A percentile compares a stretch with the other conserved stretches of the same genome.
These are phyloP conservation scores for Bipolaris zeicola DNA, from an alignment of 2,329 filamentous ascomycete species.

Conservation along the genomic window DNA sequence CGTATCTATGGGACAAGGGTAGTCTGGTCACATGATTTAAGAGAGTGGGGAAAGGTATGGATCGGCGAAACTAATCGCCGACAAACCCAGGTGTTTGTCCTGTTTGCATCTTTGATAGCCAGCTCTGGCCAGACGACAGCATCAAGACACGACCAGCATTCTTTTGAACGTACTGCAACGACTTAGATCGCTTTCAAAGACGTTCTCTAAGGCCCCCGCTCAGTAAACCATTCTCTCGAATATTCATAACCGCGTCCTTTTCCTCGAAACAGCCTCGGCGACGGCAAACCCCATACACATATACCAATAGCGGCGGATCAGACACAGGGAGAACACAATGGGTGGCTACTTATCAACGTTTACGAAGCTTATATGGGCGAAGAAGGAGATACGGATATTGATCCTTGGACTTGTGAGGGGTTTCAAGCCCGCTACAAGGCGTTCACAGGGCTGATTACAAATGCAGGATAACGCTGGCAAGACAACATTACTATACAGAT, in stretches of 20 bases:
- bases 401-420: slow-evolving; percentile 84
- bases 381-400: slow-evolving; percentile 97
- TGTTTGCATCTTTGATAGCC: slow-evolving; percentile 31
- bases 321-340: slow-evolving; percentile 33
- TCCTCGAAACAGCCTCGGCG: slow-evolving; percentile 1
- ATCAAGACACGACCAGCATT: slow-evolving; percentile 10
- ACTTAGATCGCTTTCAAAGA: not conserved
- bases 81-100: slow-evolving; percentile 22
- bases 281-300: slow-evolving; percentile 23
- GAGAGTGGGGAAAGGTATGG: not conserved
- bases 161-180: not conserved
- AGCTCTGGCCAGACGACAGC: slow-evolving; percentile 34
- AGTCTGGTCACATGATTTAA: not conserved
- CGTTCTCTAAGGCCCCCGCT: no score
- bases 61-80: slow-evolving; percentile 18
- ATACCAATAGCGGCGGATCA: slow-evolving; percentile 17
- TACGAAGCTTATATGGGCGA: slow-evolving; percentile 65
- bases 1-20: no score
- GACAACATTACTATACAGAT: slow-evolving; percentile 92
- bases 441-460: slow-evolving; percentile 31
- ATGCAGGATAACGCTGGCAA: slow-evolving; percentile 94
- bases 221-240: not conserved
- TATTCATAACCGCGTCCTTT: not conserved
- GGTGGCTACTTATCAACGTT: slow-evolving; percentile 43
- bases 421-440: not conserved